Evolutionary conservation across 164 flowering plant genomes (phyloP).

Genomic region (Berberis thunbergii): DNA sequence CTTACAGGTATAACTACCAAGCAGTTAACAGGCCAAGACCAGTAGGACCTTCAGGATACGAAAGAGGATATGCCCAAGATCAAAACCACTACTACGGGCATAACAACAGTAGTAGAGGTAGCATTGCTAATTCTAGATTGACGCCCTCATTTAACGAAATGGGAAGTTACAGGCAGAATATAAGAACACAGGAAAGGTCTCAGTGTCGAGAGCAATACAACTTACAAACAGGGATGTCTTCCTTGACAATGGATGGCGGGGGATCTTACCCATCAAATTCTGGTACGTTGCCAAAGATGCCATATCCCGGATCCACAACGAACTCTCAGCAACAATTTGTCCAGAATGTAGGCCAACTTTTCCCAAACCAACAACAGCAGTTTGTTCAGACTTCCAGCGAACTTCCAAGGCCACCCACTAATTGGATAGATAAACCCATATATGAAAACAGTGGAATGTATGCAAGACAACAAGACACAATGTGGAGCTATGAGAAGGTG

Average conservation of each 20-base stretch:
- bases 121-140: constrained; percentile 23
- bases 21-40: constrained; percentile 41
- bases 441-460: constrained; percentile 21
- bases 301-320: constrained; percentile 3
- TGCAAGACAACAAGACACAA: constrained; percentile 23
- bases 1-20: constrained; percentile 27
- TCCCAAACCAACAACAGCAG: constrained; percentile 13
- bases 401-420: constrained; percentile 59
- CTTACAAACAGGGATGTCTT: constrained; percentile 35
- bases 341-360: constrained; percentile 16
- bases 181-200: constrained; percentile 29
- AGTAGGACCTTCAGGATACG: constrained; percentile 63
- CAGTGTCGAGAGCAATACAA: constrained; percentile 33
- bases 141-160: constrained; percentile 24
- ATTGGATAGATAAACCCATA: constrained; percentile 47
- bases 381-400: constrained; percentile 18
- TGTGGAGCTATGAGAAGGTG: too few species aligned
- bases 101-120: constrained; percentile 18
- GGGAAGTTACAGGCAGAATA: constrained; percentile 25
- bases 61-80: constrained; percentile 36
- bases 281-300: constrained; percentile 6
- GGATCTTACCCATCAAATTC: constrained; percentile 7
- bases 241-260: constrained; percentile 40
- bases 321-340: constrained; percentile 14
- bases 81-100: constrained; percentile 22